Evolutionary conservation across 2,329 filamentous ascomycete species (phyloP).

Genomic region (Penicillium digitatum): DNA sequence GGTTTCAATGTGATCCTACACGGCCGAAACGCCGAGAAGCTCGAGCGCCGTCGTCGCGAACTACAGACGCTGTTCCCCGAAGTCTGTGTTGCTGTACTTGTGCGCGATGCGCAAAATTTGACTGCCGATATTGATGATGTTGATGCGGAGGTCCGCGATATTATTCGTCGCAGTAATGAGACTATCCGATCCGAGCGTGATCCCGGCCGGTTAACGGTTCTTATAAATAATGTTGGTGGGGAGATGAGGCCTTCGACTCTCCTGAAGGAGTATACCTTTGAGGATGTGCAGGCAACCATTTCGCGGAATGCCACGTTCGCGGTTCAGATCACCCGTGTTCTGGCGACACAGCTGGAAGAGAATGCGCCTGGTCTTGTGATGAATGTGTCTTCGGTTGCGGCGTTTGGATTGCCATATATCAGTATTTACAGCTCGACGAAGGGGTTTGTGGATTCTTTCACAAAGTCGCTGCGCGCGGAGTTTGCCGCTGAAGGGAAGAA

Average conservation of each 20-base stretch:
- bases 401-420: slow-evolving; percentile 48
- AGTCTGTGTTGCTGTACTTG: slow-evolving; percentile 34
- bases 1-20: slow-evolving; percentile 58
- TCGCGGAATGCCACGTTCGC: slow-evolving; percentile 52
- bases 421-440: slow-evolving; percentile 48
- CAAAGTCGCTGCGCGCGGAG: slow-evolving; percentile 43
- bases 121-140: slow-evolving; percentile 23
- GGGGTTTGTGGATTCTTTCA: slow-evolving; percentile 44
- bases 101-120: slow-evolving; percentile 44
- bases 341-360: slow-evolving; percentile 45
- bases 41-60: slow-evolving; percentile 41
- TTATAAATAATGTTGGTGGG: slow-evolving; percentile 58
- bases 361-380: slow-evolving; percentile 48
- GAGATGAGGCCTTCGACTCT: slow-evolving; percentile 32
- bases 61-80: slow-evolving; percentile 42
- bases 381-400: slow-evolving; percentile 49
- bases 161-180: slow-evolving; percentile 23
- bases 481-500: slow-evolving; percentile 36
- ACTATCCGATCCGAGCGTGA: neutral
- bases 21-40: slow-evolving; percentile 52
- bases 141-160: slow-evolving; percentile 20
- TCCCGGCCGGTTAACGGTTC: slow-evolving; percentile 42
- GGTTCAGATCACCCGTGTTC: slow-evolving; percentile 45
- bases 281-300: slow-evolving; percentile 43
- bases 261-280: slow-evolving; percentile 35